phyloP scores from a whole-genome alignment of 2,329 filamentous ascomycete species.

The Fusarium sp. region DNA sequence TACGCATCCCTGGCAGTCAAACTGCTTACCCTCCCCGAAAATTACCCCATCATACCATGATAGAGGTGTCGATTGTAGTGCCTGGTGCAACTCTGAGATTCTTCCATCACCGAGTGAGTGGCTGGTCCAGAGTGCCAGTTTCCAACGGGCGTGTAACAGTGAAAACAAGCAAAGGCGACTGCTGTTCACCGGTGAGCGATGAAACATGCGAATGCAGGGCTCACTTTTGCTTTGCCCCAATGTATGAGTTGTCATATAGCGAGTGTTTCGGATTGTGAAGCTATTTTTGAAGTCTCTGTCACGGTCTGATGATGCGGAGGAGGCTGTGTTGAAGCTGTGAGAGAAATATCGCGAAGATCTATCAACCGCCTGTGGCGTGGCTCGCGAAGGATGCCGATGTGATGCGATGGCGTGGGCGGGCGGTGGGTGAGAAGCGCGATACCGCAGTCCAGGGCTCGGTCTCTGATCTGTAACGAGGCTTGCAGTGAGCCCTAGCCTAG shows the following conservation, averaged over 20 bases:
- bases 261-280: conserved; percentile 1
- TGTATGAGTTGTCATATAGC: conserved; percentile 11
- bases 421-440: conserved; percentile 5
- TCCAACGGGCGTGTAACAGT: background rate
- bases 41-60: background rate
- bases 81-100: background rate
- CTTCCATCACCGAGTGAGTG: conserved; percentile 3
- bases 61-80: background rate
- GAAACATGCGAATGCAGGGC: conserved; percentile 4
- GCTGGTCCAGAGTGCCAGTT: background rate
- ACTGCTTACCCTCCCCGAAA: background rate
- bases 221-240: conserved; percentile 6
- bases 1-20: background rate
- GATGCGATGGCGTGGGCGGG: background rate
- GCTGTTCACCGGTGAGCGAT: background rate
- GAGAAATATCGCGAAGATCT: conserved; percentile 3
- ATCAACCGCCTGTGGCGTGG: conserved; percentile 5
- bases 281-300: conserved; percentile 15
- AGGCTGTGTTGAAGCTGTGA: conserved; percentile 34
- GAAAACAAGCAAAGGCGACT: background rate
- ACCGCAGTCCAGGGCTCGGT: conserved; percentile 3
- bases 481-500: conserved; percentile 12
- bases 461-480: conserved; percentile 7
- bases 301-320: conserved; percentile 10
- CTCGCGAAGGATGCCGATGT: background rate